Evolutionary conservation across 2,329 filamentous ascomycete genomes (phyloP).

Genomic region (Aspergillus awamori): DNA sequence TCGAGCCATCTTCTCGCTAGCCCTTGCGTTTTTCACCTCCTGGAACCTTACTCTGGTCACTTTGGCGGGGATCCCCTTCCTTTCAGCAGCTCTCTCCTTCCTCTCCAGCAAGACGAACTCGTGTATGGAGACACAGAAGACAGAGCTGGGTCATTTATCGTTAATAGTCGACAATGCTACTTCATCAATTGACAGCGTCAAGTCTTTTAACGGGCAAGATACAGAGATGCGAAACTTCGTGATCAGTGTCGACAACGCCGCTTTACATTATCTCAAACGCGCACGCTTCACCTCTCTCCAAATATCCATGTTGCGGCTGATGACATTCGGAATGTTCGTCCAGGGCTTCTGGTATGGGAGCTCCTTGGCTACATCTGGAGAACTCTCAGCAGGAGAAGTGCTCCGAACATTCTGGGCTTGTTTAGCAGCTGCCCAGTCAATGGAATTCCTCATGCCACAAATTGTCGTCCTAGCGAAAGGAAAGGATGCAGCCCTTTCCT

Average conservation of each 20-base stretch:
- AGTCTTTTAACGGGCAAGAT: conserved; percentile 76
- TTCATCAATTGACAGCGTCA: conserved; percentile 78
- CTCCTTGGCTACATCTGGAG: conserved; percentile 64
- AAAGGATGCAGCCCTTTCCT: conserved; percentile 68
- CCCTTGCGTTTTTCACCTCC: conserved; percentile 74
- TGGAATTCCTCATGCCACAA: conserved; percentile 75
- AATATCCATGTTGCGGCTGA: conserved; percentile 71
- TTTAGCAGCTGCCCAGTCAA: conserved; percentile 72
- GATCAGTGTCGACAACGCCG: conserved; percentile 59
- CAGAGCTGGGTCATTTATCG: conserved; percentile 68
- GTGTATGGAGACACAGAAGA: conserved; percentile 70
- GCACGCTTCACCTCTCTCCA: conserved; percentile 71
- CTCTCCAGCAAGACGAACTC: conserved; percentile 64
- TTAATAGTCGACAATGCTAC: conserved; percentile 72
- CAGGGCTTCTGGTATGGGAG: conserved; percentile 89
- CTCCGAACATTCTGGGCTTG: conserved; percentile 85
- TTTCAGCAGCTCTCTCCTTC: conserved; percentile 61
- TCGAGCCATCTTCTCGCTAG: conserved; percentile 67
- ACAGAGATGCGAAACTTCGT: conserved; percentile 70
- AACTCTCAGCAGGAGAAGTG: conserved; percentile 65
- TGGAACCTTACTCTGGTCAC: conserved; percentile 85
- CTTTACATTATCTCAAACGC: conserved; percentile 66
- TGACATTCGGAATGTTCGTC: conserved; percentile 78
- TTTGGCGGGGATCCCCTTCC: conserved; percentile 71
- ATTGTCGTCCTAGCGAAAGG: conserved; percentile 79